Evolutionary conservation across 768 basidiomycete genomes (phyloP).

Genomic region (Lentinula sp.): DNA sequence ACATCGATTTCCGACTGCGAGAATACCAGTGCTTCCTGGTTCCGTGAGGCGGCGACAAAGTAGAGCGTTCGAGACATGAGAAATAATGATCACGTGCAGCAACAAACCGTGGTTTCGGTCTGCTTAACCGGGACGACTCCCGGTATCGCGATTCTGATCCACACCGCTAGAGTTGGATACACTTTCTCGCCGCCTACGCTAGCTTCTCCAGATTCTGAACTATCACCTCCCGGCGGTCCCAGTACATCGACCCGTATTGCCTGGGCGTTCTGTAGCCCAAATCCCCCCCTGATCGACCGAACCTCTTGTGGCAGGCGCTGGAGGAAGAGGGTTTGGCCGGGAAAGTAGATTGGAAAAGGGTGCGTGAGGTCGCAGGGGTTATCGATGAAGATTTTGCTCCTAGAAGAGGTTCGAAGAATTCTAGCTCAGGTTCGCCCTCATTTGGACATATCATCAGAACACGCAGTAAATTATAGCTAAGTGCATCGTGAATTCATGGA

Average conservation of each 20-base stretch:
- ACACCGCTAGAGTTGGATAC: slow-evolving; percentile 39
- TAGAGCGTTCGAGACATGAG: too few species aligned
- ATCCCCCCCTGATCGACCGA: neutral
- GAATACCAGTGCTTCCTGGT: too few species aligned
- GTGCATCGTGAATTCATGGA: too few species aligned
- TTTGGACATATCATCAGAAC: too few species aligned
- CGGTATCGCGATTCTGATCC: slow-evolving; percentile 40
- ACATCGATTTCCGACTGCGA: too few species aligned
- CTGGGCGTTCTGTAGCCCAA: slow-evolving; percentile 2
- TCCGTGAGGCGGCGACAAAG: too few species aligned
- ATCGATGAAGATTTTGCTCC: neutral
- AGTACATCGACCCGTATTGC: slow-evolving; percentile 1
- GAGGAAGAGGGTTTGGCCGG: neutral
- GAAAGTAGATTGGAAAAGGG: slow-evolving; percentile 1
- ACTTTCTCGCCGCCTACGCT: slow-evolving; percentile 23
- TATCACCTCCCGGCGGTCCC: slow-evolving; percentile 22
- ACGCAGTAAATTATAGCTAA: too few species aligned
- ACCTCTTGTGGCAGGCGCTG: neutral
- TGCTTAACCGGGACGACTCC: too few species aligned
- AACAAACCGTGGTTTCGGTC: too few species aligned
- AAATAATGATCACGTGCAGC: too few species aligned
- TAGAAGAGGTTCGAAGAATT: too few species aligned
- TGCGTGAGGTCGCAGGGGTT: neutral
- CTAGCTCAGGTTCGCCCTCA: too few species aligned
- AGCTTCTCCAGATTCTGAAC: slow-evolving; percentile 28